phyloP scores from a whole-genome alignment of 768 basidiomycete genomes.

The Terana coerulea region DNA sequence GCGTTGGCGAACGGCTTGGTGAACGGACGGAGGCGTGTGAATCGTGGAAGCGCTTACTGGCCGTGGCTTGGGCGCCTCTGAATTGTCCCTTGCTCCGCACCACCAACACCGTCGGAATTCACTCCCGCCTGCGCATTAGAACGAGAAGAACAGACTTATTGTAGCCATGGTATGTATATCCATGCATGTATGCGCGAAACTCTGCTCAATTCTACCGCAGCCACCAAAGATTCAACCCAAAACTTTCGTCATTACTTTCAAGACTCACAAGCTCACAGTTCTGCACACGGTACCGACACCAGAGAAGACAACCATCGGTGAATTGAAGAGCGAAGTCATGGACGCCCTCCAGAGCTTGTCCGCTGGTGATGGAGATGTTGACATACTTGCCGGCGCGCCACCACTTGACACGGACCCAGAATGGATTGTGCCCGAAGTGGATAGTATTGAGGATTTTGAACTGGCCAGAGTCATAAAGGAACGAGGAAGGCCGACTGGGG shows the following conservation, averaged over 20 bases:
- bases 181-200: too few species aligned
- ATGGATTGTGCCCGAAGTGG: conserved; percentile 34
- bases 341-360: conserved; percentile 50
- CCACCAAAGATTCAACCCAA: conserved; percentile 55
- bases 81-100: too few species aligned
- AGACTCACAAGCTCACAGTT: conserved; percentile 69
- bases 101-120: too few species aligned
- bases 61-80: too few species aligned
- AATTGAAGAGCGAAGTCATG: conserved; percentile 61
- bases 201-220: conserved; percentile 34
- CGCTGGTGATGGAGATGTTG: conserved; percentile 3
- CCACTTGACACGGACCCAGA: conserved; percentile 19
- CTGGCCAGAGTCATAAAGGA: conserved; percentile 53
- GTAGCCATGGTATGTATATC: too few species aligned
- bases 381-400: conserved; percentile 5
- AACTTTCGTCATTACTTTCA: conserved; percentile 64
- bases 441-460: conserved; percentile 52
- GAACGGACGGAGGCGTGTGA: too few species aligned
- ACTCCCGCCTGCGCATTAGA: too few species aligned
- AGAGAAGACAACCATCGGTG: conserved; percentile 44
- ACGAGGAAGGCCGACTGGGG: conserved; percentile 42
- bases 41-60: too few species aligned
- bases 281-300: conserved; percentile 50
- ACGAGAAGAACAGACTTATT: too few species aligned
- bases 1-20: too few species aligned